Evolutionary conservation across 129 eudicot species (phyloP).

Genomic region (Calendula officinalis): DNA sequence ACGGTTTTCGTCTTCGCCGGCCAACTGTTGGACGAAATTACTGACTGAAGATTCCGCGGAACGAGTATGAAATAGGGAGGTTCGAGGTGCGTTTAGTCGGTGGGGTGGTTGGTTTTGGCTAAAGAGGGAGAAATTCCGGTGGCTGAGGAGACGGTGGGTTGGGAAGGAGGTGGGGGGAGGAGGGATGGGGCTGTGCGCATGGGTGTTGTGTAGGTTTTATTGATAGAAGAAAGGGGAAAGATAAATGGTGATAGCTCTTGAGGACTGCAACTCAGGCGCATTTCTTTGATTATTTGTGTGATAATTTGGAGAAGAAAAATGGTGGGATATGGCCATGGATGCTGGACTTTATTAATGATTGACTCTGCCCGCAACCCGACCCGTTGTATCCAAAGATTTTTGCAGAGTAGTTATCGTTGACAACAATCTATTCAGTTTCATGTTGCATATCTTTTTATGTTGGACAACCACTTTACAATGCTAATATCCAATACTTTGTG

Average conservation of each 20-base stretch:
- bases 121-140: conserved; percentile 15
- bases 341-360: too few relatives aligned
- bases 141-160: conserved; percentile 28
- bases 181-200: conserved; percentile 44
- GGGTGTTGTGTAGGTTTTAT: conserved; percentile 30
- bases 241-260: conserved; percentile 17
- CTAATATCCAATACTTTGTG: too few relatives aligned
- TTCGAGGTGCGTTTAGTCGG: conserved; percentile 4
- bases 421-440: too few relatives aligned
- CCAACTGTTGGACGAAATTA: conserved; percentile 48
- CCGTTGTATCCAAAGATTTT: too few relatives aligned
- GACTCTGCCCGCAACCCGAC: too few relatives aligned
- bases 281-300: background rate
- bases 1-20: conserved; percentile 24
- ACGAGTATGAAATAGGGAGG: background rate
- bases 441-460: too few relatives aligned
- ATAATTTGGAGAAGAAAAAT: background rate
- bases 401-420: too few relatives aligned
- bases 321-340: background rate
- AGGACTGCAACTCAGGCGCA: conserved; percentile 14
- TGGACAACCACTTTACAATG: too few relatives aligned
- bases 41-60: conserved; percentile 32
- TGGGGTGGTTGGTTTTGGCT: conserved; percentile 4
- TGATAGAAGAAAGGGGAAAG: conserved; percentile 7
- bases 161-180: conserved; percentile 36